Percentiles rank a stretch among this genome's conserved stretches.
Conservation (phyloP, 495 filamentous ascomycete genomes). For the Aspergillus heteromorphus region DNA sequence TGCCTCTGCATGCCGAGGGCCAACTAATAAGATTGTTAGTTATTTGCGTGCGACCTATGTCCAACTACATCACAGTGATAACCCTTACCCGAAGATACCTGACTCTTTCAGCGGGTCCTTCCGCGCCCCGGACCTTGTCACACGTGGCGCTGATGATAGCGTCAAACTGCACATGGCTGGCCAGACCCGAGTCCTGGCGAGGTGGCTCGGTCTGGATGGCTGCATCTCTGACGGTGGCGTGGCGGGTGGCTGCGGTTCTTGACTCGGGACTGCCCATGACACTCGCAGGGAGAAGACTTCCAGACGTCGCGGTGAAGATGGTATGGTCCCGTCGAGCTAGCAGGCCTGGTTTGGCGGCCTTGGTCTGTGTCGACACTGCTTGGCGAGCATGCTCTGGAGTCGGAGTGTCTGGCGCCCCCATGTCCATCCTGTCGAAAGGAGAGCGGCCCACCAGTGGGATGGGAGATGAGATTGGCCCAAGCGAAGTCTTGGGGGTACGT, state of each 20-base stretch:
- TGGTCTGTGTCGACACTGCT: not conserved
- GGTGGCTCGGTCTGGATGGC: not conserved
- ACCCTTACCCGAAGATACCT: conserved; percentile 15
- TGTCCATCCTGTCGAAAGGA: too few relatives aligned
- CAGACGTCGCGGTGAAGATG: not conserved
- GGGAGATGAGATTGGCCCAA: not conserved
- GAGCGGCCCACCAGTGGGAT: not conserved
- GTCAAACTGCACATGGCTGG: conserved; percentile 1
- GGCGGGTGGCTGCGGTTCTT: not conserved
- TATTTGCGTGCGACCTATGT: not conserved
- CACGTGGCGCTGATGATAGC: conserved; percentile 7
- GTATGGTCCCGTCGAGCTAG: not conserved
- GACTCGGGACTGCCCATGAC: not conserved
- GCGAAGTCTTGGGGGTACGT: conserved; percentile 6
- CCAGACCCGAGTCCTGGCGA: not conserved
- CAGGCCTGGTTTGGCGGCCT: not conserved
- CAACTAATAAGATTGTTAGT: conserved; percentile 8
- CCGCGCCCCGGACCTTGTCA: conserved; percentile 6
- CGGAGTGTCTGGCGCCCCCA: not conserved
- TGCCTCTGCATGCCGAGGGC: conserved; percentile 15
- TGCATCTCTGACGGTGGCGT: not conserved
- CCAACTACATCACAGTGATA: not conserved
- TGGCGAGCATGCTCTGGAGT: not conserved
- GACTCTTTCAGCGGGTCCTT: conserved; percentile 8
- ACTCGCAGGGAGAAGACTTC: not conserved